A percentile compares a stretch with the other conserved stretches of the same genome.
phyloP scores from a whole-genome alignment of 208 protist genomes.

The Leishmania braziliensis region DNA sequence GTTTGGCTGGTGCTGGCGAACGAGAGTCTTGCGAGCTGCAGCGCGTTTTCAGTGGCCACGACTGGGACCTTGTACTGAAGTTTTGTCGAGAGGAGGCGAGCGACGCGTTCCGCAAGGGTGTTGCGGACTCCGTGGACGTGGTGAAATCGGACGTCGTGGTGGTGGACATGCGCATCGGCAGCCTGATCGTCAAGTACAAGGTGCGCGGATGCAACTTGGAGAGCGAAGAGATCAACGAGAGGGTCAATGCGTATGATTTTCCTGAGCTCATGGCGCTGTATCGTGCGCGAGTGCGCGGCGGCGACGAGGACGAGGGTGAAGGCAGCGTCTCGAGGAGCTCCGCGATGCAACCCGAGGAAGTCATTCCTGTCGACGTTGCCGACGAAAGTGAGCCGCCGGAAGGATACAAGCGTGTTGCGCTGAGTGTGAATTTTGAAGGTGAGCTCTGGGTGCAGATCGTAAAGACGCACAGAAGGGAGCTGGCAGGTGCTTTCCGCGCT shows the following conservation, averaged over 20 bases:
- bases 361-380: slow-evolving; percentile 11
- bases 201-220: slow-evolving; percentile 30
- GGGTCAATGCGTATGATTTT: slow-evolving; percentile 36
- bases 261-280: slow-evolving; percentile 60
- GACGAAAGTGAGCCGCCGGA: slow-evolving; percentile 21
- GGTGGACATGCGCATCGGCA: slow-evolving; percentile 36
- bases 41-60: slow-evolving; percentile 54
- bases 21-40: slow-evolving; percentile 38
- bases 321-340: not conserved
- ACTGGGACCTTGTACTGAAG: slow-evolving; percentile 55
- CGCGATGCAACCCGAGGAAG: not conserved
- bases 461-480: slow-evolving; percentile 15
- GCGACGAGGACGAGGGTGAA: slow-evolving; percentile 9
- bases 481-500: slow-evolving; percentile 40
- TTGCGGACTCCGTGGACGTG: slow-evolving; percentile 24
- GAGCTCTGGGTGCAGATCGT: slow-evolving; percentile 40
- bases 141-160: slow-evolving; percentile 30
- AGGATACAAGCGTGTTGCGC: slow-evolving; percentile 22
- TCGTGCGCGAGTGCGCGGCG: slow-evolving; percentile 32
- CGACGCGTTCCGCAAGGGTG: slow-evolving; percentile 39
- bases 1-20: slow-evolving; percentile 23
- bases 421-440: slow-evolving; percentile 57
- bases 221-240: slow-evolving; percentile 32
- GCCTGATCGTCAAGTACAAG: slow-evolving; percentile 52
- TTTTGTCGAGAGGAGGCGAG: slow-evolving; percentile 26